Percentiles rank a stretch among this genome's conserved stretches.
Conservation (phyloP, 306 rosid genomes). For the Trifolium subterraneum region DNA sequence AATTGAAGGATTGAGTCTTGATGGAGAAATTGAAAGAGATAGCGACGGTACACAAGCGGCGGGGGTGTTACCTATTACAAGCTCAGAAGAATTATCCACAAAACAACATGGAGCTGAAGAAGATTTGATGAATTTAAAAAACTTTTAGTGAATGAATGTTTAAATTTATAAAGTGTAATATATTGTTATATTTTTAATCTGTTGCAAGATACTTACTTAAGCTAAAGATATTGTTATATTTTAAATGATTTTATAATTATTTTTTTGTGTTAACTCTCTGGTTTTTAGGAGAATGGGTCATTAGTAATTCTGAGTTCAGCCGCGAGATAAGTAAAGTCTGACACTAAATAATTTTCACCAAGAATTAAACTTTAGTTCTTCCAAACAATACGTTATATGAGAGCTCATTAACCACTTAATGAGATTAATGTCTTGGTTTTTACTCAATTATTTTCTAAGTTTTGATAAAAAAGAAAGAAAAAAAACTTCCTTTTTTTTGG, state of each 20-base stretch:
- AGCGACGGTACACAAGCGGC: constrained; percentile 70
- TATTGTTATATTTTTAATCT: not conserved
- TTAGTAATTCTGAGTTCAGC: too few relatives aligned
- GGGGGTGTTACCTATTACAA: constrained; percentile 50
- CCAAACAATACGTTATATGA: too few relatives aligned
- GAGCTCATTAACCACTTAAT: too few relatives aligned
- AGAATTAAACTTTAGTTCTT: too few relatives aligned
- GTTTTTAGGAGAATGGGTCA: too few relatives aligned
- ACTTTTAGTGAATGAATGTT: not conserved
- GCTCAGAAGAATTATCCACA: constrained; percentile 41
- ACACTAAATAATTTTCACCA: too few relatives aligned
- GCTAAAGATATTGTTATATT: not conserved
- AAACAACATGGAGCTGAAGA: constrained; percentile 37
- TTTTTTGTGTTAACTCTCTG: too few relatives aligned
- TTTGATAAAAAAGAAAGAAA: too few relatives aligned
- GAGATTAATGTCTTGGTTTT: too few relatives aligned
- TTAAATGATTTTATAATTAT: not conserved
- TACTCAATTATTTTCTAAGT: not conserved
- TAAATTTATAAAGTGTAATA: constrained; percentile 9
- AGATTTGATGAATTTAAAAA: constrained; percentile 23
- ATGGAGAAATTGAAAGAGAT: constrained; percentile 74
- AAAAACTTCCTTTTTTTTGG: not conserved
- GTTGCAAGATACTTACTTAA: constrained; percentile 4
- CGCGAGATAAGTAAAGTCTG: too few relatives aligned
- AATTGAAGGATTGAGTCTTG: constrained; percentile 65